Conservation (phyloP, 2,329 filamentous ascomycete species). For the Aspergillus neoniger region DNA sequence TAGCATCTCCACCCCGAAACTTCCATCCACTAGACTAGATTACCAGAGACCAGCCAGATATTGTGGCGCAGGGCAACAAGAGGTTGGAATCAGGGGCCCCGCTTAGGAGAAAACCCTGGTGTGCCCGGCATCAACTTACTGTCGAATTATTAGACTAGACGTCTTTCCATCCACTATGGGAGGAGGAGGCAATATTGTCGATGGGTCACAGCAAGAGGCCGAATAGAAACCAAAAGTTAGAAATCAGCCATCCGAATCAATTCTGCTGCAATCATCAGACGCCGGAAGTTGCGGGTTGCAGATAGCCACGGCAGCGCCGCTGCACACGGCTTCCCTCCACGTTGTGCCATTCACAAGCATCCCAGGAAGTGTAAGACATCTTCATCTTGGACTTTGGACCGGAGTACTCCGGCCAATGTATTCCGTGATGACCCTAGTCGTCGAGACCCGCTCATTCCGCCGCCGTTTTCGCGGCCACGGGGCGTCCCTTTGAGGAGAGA, state of each 20-base stretch:
- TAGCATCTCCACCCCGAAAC: conserved; percentile 1
- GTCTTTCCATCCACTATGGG: neutral
- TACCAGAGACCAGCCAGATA: neutral
- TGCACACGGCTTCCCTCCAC: neutral
- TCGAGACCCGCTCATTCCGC: neutral
- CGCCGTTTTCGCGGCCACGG: neutral
- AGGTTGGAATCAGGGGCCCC: neutral
- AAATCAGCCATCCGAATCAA: neutral
- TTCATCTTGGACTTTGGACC: neutral
- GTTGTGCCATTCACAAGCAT: neutral
- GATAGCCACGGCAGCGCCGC: neutral
- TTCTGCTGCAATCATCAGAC: neutral
- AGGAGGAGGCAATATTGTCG: neutral
- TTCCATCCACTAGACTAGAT: neutral
- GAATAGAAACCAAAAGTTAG: neutral
- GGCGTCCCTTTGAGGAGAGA: neutral
- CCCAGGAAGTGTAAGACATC: neutral
- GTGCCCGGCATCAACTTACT: neutral
- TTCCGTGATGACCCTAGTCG: neutral
- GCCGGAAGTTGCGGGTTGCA: conserved; percentile 1
- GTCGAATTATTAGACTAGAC: neutral
- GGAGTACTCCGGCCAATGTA: neutral
- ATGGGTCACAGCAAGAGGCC: neutral
- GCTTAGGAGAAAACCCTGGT: neutral
- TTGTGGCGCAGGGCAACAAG: conserved; percentile 5